A percentile compares a stretch with the other conserved stretches of the same genome.
These are phyloP conservation scores for Ulota crispa DNA, from an alignment of 225 moss, liverwort and hornwort species.

Conservation along the genomic window DNA sequence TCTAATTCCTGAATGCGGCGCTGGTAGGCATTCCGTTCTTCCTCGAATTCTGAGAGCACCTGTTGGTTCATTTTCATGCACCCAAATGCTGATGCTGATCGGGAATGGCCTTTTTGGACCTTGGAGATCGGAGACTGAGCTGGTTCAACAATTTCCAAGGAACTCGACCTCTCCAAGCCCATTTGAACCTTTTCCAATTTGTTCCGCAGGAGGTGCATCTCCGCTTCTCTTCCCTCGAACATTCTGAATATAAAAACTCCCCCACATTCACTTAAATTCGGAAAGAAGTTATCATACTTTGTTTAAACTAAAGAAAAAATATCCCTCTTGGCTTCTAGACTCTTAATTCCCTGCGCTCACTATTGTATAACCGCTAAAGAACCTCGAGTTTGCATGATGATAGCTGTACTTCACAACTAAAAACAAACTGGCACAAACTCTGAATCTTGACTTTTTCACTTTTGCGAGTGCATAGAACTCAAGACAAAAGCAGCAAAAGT, in stretches of 20 bases:
- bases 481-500: background rate
- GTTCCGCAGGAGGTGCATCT: slow-evolving; percentile 36
- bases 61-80: slow-evolving; percentile 78
- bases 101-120: slow-evolving; percentile 26
- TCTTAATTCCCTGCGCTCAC: too few relatives aligned
- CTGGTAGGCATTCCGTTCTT: slow-evolving; percentile 61
- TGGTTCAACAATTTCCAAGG: slow-evolving; percentile 11
- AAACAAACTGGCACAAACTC: background rate
- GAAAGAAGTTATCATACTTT: background rate
- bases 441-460: background rate
- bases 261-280: background rate
- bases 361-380: background rate
- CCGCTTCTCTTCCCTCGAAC: slow-evolving; percentile 38
- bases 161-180: slow-evolving; percentile 19
- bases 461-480: background rate
- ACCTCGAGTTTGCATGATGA: background rate
- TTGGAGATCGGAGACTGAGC: slow-evolving; percentile 18
- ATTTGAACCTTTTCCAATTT: slow-evolving; percentile 39
- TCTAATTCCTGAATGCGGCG: slow-evolving; percentile 81
- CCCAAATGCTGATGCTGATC: slow-evolving; percentile 70
- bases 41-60: slow-evolving; percentile 72
- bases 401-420: background rate
- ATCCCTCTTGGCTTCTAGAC: background rate
- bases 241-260: slow-evolving; percentile 10
- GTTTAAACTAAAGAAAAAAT: background rate